These are phyloP conservation scores for Diplodia mutila DNA, from an alignment of 2,329 filamentous ascomycete genomes.

Conservation along the genomic window DNA sequence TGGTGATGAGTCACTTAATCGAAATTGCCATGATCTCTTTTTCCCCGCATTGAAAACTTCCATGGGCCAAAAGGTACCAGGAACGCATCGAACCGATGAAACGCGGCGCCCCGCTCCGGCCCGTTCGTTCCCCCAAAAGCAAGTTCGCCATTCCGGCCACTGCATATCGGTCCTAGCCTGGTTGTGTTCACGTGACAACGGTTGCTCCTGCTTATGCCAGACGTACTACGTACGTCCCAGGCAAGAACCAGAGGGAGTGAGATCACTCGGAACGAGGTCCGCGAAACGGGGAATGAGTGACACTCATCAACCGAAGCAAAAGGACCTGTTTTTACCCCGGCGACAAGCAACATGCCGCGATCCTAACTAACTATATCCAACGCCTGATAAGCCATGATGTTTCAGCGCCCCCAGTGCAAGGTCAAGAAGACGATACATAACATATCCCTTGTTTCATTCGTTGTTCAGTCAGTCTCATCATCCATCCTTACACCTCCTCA, in stretches of 20 bases:
- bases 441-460: neutral
- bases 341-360: neutral
- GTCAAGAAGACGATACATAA: neutral
- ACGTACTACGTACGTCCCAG: neutral
- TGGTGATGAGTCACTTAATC: neutral
- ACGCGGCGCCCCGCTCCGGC: neutral
- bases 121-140: neutral
- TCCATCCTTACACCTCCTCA: neutral
- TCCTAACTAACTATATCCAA: neutral
- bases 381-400: neutral
- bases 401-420: neutral
- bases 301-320: neutral
- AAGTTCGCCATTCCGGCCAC: neutral
- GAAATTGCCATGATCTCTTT: neutral
- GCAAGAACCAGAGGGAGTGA: neutral
- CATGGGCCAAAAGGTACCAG: neutral
- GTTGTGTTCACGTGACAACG: neutral
- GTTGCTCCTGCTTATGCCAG: neutral
- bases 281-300: neutral
- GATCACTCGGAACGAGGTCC: neutral
- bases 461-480: neutral
- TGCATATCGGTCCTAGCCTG: neutral
- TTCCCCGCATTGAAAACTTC: neutral
- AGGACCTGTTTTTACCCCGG: neutral
- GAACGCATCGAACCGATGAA: conserved; percentile 9